Percentiles rank a stretch among this genome's conserved stretches.
These are phyloP conservation scores for Saprolegnia parasitica DNA, from an alignment of 352 stramenopile species.

Conservation along the genomic window DNA sequence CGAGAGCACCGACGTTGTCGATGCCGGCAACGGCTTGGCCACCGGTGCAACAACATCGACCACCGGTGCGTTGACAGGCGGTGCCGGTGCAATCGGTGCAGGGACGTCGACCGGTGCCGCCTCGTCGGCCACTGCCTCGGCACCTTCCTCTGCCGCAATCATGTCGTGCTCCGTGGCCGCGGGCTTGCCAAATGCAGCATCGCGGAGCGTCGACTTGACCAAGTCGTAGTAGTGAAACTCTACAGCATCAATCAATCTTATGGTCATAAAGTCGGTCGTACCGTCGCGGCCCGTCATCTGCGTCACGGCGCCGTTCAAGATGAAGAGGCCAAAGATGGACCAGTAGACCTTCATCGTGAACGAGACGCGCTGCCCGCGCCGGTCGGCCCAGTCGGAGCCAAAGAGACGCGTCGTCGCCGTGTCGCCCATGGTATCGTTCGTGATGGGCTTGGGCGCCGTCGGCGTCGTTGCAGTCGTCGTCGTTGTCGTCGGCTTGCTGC, in stretches of 20 bases:
- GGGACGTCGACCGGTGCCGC: not conserved
- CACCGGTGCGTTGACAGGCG: not conserved
- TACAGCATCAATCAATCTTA: not conserved
- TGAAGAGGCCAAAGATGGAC: constrained; percentile 51
- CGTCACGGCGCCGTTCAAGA: constrained; percentile 59
- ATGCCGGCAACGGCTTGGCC: not conserved
- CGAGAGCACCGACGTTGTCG: not conserved
- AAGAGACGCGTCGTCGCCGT: constrained; percentile 44
- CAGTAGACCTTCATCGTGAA: constrained; percentile 70
- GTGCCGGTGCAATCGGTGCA: not conserved
- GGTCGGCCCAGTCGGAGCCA: constrained; percentile 70
- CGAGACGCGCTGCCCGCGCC: constrained; percentile 55
- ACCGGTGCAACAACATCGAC: not conserved
- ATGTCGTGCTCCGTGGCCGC: constrained; percentile 16
- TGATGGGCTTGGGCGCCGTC: not conserved
- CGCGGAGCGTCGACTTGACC: not conserved
- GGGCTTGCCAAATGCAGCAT: constrained; percentile 18
- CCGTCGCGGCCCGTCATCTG: constrained; percentile 32
- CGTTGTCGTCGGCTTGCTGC: not conserved
- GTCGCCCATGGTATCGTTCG: constrained; percentile 1
- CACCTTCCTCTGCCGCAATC: not conserved
- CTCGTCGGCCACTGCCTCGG: not conserved
- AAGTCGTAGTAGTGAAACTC: constrained; percentile 25
- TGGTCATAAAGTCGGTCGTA: not conserved
- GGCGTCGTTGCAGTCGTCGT: not conserved